These are phyloP conservation scores for Globisporangium irregulare DNA, from an alignment of 352 stramenopile species.

Conservation along the genomic window DNA sequence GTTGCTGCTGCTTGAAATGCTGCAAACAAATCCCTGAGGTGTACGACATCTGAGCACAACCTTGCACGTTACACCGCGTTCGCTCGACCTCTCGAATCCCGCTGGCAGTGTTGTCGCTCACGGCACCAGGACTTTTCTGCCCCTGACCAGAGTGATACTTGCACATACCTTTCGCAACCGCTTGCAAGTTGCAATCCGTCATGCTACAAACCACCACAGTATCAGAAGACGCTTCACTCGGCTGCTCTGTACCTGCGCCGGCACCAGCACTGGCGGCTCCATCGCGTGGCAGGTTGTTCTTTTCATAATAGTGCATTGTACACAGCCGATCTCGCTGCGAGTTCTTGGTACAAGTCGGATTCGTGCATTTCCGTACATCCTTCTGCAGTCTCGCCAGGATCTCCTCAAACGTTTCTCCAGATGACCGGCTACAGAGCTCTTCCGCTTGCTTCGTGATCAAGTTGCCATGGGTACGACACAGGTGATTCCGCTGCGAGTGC, in stretches of 20 bases:
- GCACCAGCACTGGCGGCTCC: not conserved
- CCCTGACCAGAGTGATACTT: slow-evolving; percentile 31
- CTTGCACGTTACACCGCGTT: slow-evolving; percentile 27
- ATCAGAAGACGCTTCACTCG: not conserved
- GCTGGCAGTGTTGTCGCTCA: slow-evolving; percentile 16
- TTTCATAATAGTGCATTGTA: slow-evolving; percentile 81
- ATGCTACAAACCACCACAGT: slow-evolving; percentile 16
- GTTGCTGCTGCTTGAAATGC: slow-evolving; percentile 33
- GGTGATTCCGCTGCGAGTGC: slow-evolving; percentile 81
- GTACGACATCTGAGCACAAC: slow-evolving; percentile 47
- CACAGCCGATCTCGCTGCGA: slow-evolving; percentile 83
- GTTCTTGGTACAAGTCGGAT: slow-evolving; percentile 82
- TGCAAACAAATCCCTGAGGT: slow-evolving; percentile 46
- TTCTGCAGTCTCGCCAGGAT: slow-evolving; percentile 68
- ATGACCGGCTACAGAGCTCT: slow-evolving; percentile 47
- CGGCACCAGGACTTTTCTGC: not conserved
- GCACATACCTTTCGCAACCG: slow-evolving; percentile 21
- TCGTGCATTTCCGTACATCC: slow-evolving; percentile 73
- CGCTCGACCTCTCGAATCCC: slow-evolving; percentile 30
- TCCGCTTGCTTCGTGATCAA: slow-evolving; percentile 72
- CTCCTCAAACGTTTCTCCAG: slow-evolving; percentile 60
- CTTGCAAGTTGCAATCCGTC: slow-evolving; percentile 22
- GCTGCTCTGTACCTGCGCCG: slow-evolving; percentile 5
- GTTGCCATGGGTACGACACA: slow-evolving; percentile 86
- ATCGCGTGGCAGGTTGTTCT: slow-evolving; percentile 47